Evolutionary conservation across 768 basidiomycete genomes (phyloP).

Genomic region (Sporobolomyces pararoseus): DNA sequence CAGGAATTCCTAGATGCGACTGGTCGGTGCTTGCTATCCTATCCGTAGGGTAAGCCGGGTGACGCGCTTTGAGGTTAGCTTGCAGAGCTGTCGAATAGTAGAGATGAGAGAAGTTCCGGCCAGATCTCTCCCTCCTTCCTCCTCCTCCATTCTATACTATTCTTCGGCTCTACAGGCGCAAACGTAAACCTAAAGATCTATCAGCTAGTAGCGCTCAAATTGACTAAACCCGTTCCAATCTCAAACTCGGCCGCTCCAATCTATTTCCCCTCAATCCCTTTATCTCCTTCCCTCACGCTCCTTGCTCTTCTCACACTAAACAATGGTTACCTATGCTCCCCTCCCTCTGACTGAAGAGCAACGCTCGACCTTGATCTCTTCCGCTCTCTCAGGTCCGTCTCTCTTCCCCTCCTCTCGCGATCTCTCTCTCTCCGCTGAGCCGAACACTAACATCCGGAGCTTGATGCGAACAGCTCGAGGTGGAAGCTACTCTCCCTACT

Average conservation of each 20-base stretch:
- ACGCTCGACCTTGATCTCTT: slow-evolving; percentile 8
- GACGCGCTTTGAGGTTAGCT: no score
- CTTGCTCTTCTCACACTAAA: not conserved
- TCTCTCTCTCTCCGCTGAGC: not conserved
- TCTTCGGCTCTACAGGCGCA: not conserved
- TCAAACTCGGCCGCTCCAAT: no score
- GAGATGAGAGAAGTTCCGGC: no score
- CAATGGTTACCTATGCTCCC: slow-evolving; percentile 8
- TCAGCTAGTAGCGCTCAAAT: no score
- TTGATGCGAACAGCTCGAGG: slow-evolving; percentile 52
- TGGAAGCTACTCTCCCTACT: slow-evolving; percentile 75
- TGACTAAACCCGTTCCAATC: no score
- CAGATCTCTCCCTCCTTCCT: not conserved
- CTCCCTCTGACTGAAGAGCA: slow-evolving; percentile 9
- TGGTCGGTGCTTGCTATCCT: no score
- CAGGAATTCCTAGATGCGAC: not conserved
- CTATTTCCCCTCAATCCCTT: not conserved
- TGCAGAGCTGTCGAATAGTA: no score
- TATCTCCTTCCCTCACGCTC: not conserved
- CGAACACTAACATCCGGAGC: no score
- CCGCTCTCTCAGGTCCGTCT: slow-evolving; percentile 21
- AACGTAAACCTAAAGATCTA: no score
- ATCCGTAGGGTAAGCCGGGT: no score
- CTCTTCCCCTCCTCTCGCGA: not conserved
- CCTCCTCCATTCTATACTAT: not conserved